Evolutionary conservation across 164 flowering plant species (phyloP), one percentile per base, ranked within the genome.

Genomic region (Amborella trichopoda): DNA sequence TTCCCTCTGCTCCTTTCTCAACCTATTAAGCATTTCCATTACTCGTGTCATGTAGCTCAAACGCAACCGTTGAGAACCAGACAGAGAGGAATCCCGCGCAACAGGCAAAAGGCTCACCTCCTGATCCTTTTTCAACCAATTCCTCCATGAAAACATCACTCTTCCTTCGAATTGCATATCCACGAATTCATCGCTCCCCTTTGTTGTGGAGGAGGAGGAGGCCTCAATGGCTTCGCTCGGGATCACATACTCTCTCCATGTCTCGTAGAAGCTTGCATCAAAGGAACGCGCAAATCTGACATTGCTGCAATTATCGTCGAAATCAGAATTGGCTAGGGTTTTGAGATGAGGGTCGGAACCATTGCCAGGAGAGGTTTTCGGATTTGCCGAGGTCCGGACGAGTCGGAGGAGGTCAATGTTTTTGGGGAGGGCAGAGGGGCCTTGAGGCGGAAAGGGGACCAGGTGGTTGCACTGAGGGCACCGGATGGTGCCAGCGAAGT

Each of bases 331-430:
- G n/a, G n/a, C n/a, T n/a, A n/a, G n/a, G n/a, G n/a, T n/a, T n/a
- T n/a, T n/a, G n/a, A n/a, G n/a, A n/a, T n/a, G n/a, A n/a, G n/a
- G n/a, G n/a, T n/a, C n/a, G n/a, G n/a, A n/a, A n/a, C n/a, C n/a
- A n/a, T n/a, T n/a, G n/a, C n/a, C n/a, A 55, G 50, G 36, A 39
- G 30, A 24, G 69, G 59, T 43, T 37, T 37, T 49, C 47, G 58
- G 11, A 18, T 46, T 40, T 23, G 47, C n/a, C n/a, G n/a, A n/a
- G n/a, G n/a, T n/a, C n/a, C n/a, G 39, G 39, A 66, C 58, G 66
- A 77, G 52, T 37, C 82, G 63, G 44, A 91, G 83, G 40, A 91
- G 83, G 56, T 91, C 99, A 49, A 91, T 82, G 84, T 87, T 91
- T 55, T 84, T 87, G 68, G 98, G 98, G 27, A 91, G 83, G 28